Conservation (phyloP, 805 yeast genomes). For the Saturnispora quitensis region DNA sequence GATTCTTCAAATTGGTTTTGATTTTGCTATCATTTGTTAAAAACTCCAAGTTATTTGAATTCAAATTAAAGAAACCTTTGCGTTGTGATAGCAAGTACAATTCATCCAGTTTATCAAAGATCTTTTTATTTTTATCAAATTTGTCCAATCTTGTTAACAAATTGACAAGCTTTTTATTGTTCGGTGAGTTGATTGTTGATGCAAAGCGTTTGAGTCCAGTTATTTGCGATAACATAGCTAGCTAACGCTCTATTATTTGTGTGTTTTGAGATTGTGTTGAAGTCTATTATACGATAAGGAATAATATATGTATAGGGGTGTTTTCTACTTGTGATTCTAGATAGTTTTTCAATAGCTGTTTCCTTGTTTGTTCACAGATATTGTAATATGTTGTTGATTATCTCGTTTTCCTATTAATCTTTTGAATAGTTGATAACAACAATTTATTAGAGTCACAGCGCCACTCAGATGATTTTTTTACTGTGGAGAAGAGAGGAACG, state of each 20-base stretch:
- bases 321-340: neutral
- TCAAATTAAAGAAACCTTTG: constrained; percentile 26
- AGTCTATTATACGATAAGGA: neutral
- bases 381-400: neutral
- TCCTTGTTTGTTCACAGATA: neutral
- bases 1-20: constrained; percentile 17
- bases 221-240: neutral
- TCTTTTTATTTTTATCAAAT: constrained; percentile 20
- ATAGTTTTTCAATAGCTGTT: neutral
- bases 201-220: constrained; percentile 15
- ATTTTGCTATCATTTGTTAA: constrained; percentile 22
- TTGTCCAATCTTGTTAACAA: constrained; percentile 23
- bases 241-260: neutral
- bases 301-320: neutral
- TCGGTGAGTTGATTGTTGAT: constrained; percentile 20
- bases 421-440: neutral
- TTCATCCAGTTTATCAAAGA: constrained; percentile 25
- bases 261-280: neutral
- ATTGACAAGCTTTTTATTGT: constrained; percentile 23
- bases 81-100: constrained; percentile 25
- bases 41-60: constrained; percentile 24
- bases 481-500: neutral
- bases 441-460: neutral
- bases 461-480: neutral
- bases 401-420: neutral